A percentile compares a stretch with the other conserved stretches of the same genome.
These are phyloP conservation scores for Amaranthus palmeri DNA, from an alignment of 148 eudicot genomes.

Conservation along the genomic window DNA sequence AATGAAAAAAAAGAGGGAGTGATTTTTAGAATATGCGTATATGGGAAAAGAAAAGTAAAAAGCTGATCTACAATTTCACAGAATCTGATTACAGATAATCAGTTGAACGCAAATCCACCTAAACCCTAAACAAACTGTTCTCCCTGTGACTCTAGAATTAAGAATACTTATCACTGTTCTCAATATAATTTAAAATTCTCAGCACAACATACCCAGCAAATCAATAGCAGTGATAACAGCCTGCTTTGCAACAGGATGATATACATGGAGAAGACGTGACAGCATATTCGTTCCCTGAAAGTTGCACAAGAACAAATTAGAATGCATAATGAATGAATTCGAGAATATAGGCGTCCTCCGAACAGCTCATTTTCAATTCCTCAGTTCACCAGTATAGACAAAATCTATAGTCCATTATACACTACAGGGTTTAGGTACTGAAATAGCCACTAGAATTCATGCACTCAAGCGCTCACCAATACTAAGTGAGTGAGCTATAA, in stretches of 20 bases:
- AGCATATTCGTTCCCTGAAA: slow-evolving; percentile 95
- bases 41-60: too few species aligned
- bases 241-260: slow-evolving; percentile 94
- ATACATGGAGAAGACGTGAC: slow-evolving; percentile 88
- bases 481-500: neutral
- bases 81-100: neutral
- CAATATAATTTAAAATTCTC: neutral
- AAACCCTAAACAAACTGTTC: neutral
- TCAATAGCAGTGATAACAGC: slow-evolving; percentile 96
- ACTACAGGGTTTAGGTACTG: neutral
- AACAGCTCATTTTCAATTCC: neutral
- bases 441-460: neutral
- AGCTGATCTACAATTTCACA: too few species aligned
- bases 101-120: neutral
- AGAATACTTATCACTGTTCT: neutral
- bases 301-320: slow-evolving; percentile 8
- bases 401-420: neutral
- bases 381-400: neutral
- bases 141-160: neutral
- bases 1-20: too few species aligned
- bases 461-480: neutral
- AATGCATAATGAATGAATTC: neutral
- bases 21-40: too few species aligned
- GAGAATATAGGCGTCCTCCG: neutral
- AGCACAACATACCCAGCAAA: slow-evolving; percentile 70